A percentile compares a stretch with the other conserved stretches of the same genome.
These are phyloP conservation scores for Arxiozyma telluris DNA, from an alignment of 1,139 yeast species.

Conservation along the genomic window DNA sequence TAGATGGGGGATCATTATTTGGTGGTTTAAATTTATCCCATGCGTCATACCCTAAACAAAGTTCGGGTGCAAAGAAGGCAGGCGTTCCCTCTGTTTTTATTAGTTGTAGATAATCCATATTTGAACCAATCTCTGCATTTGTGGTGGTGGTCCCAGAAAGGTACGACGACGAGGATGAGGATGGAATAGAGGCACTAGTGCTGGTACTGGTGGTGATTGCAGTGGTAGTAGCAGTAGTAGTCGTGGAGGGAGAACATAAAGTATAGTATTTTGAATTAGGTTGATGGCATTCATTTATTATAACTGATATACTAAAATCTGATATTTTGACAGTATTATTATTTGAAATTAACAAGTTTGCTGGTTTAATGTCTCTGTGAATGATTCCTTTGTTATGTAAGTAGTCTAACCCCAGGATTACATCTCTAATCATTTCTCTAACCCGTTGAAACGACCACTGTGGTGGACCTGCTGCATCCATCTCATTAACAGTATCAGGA, in stretches of 20 bases:
- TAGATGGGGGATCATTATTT: slow-evolving; percentile 1
- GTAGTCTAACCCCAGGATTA: slow-evolving; percentile 84
- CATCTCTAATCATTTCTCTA: slow-evolving; percentile 70
- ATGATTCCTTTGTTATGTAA: slow-evolving; percentile 86
- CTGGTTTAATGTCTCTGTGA: slow-evolving; percentile 95
- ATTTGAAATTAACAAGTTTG: slow-evolving; percentile 69
- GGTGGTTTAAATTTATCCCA: slow-evolving; percentile 12
- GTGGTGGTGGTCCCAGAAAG: slow-evolving; percentile 9
- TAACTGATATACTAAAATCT: slow-evolving; percentile 81
- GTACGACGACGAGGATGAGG: neutral
- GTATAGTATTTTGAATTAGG: no score
- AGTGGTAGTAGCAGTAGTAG: neutral
- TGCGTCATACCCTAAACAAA: slow-evolving; percentile 27
- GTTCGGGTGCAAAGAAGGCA: slow-evolving; percentile 44
- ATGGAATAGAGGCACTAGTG: neutral
- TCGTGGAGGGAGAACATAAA: slow-evolving; percentile 10
- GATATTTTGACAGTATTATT: slow-evolving; percentile 79
- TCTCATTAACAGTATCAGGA: slow-evolving; percentile 30
- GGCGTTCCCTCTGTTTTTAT: slow-evolving; percentile 91
- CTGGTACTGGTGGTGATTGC: no score
- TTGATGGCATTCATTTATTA: slow-evolving; percentile 54
- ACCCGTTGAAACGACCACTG: slow-evolving; percentile 56
- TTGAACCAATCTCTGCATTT: neutral
- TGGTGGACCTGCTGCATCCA: slow-evolving; percentile 46
- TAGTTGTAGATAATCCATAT: slow-evolving; percentile 60